Evolutionary conservation across 139 green algal genomes (phyloP).

Genomic region (Picochlorum sp.): DNA sequence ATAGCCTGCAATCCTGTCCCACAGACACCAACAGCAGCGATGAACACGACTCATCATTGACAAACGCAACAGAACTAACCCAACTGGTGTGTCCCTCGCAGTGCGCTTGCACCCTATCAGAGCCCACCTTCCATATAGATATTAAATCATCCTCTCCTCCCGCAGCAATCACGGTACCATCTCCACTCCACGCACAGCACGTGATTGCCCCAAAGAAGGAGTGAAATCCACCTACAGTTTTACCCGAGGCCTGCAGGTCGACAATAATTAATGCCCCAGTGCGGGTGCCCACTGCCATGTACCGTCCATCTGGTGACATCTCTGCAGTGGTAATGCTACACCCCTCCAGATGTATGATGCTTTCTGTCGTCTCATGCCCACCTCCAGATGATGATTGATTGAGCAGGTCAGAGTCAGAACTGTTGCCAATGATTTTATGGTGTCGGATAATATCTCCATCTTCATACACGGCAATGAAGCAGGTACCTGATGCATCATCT

Average conservation of each 20-base stretch:
- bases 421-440: constrained; percentile 26
- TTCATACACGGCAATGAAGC: constrained; percentile 41
- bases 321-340: constrained; percentile 54
- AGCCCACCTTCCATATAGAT: constrained; percentile 45
- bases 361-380: too few species aligned
- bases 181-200: constrained; percentile 78
- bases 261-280: constrained; percentile 73
- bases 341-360: not conserved
- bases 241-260: constrained; percentile 34
- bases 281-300: constrained; percentile 60
- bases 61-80: constrained; percentile 65
- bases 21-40: constrained; percentile 51
- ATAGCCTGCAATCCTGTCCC: constrained; percentile 70
- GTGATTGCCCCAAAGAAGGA: constrained; percentile 81
- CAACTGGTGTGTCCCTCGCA: constrained; percentile 75
- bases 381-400: not conserved
- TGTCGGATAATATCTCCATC: constrained; percentile 40
- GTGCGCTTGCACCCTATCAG: constrained; percentile 50
- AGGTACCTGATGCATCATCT: constrained; percentile 24
- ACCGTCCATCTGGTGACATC: constrained; percentile 58
- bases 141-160: constrained; percentile 91
- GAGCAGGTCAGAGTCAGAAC: constrained; percentile 21
- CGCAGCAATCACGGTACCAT: constrained; percentile 66
- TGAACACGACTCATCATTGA: constrained; percentile 35
- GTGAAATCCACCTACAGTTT: constrained; percentile 52